Conservation (phyloP, 2,329 filamentous ascomycete species). For the Alternaria sp. region DNA sequence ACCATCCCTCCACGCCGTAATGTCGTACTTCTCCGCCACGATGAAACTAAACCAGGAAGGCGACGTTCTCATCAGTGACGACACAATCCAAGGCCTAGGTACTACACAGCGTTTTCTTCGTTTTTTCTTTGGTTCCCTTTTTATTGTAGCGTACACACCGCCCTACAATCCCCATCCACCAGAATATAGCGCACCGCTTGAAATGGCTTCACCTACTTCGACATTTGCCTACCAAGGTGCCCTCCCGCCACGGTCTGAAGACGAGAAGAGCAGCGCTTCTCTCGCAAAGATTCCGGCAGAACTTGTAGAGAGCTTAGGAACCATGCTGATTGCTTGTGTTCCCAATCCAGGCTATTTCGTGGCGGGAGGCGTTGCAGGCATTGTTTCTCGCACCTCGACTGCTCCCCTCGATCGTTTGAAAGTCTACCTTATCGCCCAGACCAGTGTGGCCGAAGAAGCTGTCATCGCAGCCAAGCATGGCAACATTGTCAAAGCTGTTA, state of each 20-base stretch:
- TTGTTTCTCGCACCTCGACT: constrained; percentile 92
- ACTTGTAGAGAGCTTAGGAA: constrained; percentile 49
- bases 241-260: constrained; percentile 51
- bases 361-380: constrained; percentile 92
- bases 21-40: constrained; percentile 90
- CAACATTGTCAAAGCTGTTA: constrained; percentile 69
- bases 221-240: constrained; percentile 36
- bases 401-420: constrained; percentile 96
- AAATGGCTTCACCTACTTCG: constrained; percentile 40
- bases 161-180: constrained; percentile 42
- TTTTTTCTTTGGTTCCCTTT: constrained; percentile 77
- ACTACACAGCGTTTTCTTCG: constrained; percentile 74
- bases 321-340: constrained; percentile 66
- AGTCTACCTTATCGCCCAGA: constrained; percentile 96
- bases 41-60: constrained; percentile 92
- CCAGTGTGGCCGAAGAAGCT: constrained; percentile 67
- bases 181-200: constrained; percentile 37
- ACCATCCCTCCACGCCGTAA: constrained; percentile 78
- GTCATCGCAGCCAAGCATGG: constrained; percentile 75
- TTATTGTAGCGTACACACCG: constrained; percentile 68
- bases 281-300: constrained; percentile 40
- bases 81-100: constrained; percentile 93
- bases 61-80: constrained; percentile 90
- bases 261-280: constrained; percentile 37
- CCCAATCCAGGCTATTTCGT: constrained; percentile 97